Base-by-base conservation (phyloP, 2,329 filamentous ascomycete species). In the Mollisiaceae sp. region DNA sequence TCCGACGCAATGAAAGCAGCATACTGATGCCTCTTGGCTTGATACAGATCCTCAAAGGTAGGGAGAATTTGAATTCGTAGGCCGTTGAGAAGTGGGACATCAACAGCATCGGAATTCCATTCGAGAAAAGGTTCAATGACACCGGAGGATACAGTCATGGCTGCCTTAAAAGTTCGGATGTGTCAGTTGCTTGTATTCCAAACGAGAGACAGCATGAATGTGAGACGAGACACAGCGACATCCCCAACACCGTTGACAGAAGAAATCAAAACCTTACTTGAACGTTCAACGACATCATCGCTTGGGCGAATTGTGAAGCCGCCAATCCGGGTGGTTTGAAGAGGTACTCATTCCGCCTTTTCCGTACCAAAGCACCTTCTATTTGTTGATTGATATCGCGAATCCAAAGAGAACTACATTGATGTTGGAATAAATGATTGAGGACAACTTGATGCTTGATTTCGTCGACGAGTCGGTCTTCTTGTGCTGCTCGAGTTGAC, bases 371-470 rank as follows among this genome's bases (percentile, higher is more conserved):
- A 8, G 59, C 60, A 18, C 64, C 64, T 36, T 66, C 64, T 20
- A 52, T 8, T 27, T 50, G 20, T 20, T 63, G 36, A 15, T n/a
- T 56, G 24, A 63, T 20, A 22, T 66, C 60, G 24, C 60, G 60
- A 43, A 66, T 60, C 64, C 64, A 66, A n/a, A 63, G 59, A 6
- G 60, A 63, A 60, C 64, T 66, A 39, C 60, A 63, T 38, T 62
- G 60, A 20, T 66, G 64, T 35, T 66, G 64, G 47, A 50, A 66
- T 18, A 66, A 55, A 58, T 66, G 60, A 38, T 66, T 63, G 20
- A 66, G 56, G 22, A 66, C 60, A 27, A 66, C 60, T 60, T 66
- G 60, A 58, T 66, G 64, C 20, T 66, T 63, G 60, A 63, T 66
- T 50, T 65, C 63, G 52, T 65, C 63, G 24, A 65, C 63, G 22